These are phyloP conservation scores for Solanum ossicruentum DNA, from an alignment of 257 asterid species.

Conservation along the genomic window DNA sequence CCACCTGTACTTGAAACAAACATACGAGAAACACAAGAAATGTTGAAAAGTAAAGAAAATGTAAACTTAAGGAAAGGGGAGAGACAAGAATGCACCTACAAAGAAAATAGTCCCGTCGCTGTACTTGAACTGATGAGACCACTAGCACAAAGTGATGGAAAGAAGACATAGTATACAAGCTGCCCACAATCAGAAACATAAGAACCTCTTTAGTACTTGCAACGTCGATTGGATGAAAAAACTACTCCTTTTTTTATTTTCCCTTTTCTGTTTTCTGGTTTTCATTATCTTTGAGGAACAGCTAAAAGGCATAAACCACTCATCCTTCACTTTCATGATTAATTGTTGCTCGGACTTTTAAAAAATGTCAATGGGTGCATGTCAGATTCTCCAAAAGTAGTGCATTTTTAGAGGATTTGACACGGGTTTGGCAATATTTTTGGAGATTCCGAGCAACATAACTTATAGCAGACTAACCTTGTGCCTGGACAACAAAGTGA, in stretches of 20 bases:
- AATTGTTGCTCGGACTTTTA: not conserved
- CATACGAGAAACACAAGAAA: not conserved
- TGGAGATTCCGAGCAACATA: not conserved
- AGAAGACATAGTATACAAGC: conserved; percentile 30
- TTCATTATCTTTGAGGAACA: not conserved
- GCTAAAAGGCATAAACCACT: not conserved
- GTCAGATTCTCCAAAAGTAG: not conserved
- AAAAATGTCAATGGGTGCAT: not conserved
- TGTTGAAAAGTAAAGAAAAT: not conserved
- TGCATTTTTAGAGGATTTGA: not conserved
- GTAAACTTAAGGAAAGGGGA: not conserved
- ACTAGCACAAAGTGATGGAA: conserved; percentile 26
- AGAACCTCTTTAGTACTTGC: not conserved
- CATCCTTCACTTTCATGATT: not conserved
- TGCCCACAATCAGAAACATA: conserved; percentile 1
- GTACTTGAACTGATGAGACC: conserved; percentile 22
- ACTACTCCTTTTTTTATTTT: not conserved
- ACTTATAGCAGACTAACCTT: not conserved
- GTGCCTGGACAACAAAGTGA: not conserved
- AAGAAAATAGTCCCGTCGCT: conserved; percentile 12
- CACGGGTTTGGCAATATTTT: not conserved
- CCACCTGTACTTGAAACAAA: conserved; percentile 14
- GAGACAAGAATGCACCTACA: conserved; percentile 12
- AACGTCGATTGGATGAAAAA: not conserved
- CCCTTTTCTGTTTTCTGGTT: not conserved